These are phyloP conservation scores for Mycena sp. DNA, from an alignment of 1,284 basidiomycete species.

Conservation along the genomic window DNA sequence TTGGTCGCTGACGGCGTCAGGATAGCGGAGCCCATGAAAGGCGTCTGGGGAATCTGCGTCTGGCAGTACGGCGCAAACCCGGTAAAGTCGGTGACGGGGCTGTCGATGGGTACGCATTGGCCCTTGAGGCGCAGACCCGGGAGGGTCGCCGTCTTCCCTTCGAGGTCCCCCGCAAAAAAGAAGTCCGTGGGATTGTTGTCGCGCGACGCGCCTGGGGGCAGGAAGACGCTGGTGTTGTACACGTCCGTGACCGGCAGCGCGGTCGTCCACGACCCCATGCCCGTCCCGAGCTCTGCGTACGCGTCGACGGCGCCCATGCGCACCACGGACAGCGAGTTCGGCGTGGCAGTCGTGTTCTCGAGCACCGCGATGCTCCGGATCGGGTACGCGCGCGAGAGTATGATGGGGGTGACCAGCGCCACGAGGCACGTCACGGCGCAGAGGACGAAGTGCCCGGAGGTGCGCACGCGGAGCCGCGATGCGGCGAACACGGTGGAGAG, in stretches of 20 bases:
- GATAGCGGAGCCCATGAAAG: not conserved
- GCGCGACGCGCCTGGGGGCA: slow-evolving; percentile 7
- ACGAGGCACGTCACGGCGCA: slow-evolving; percentile 28
- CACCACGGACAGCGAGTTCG: slow-evolving; percentile 11
- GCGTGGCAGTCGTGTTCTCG: slow-evolving; percentile 11
- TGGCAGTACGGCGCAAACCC: slow-evolving; percentile 15
- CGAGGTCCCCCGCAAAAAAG: slow-evolving; percentile 30
- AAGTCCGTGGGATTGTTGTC: slow-evolving; percentile 25
- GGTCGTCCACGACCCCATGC: slow-evolving; percentile 30
- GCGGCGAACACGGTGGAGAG: slow-evolving; percentile 10
- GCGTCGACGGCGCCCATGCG: slow-evolving; percentile 24
- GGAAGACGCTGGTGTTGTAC: slow-evolving; percentile 29
- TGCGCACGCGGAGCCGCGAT: slow-evolving; percentile 16
- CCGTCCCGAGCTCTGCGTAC: slow-evolving; percentile 28
- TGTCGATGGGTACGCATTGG: slow-evolving; percentile 5
- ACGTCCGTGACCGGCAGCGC: slow-evolving; percentile 21
- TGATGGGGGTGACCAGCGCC: slow-evolving; percentile 29
- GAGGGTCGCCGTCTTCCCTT: slow-evolving; percentile 17
- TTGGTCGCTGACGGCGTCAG: not conserved
- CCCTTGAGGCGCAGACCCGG: slow-evolving; percentile 30
- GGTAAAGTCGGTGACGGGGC: not conserved
- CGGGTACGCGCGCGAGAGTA: slow-evolving; percentile 31
- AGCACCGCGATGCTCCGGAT: slow-evolving; percentile 24
- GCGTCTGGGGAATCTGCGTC: slow-evolving; percentile 1
- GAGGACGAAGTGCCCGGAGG: slow-evolving; percentile 29